Evolutionary conservation across 345 rosid species (phyloP).

Genomic region (Pistacia atlantica): DNA sequence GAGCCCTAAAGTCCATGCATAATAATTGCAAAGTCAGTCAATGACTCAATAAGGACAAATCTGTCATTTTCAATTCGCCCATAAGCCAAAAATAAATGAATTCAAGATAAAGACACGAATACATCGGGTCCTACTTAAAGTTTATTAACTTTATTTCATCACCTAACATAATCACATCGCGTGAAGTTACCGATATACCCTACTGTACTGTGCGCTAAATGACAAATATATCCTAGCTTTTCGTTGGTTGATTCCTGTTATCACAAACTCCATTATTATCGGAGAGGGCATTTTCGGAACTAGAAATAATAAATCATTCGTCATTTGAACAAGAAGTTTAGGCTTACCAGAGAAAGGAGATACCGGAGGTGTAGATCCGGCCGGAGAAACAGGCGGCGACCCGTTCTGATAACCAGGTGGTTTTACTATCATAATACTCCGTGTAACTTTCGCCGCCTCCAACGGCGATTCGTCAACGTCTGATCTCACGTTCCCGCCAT

Average conservation of each 20-base stretch:
- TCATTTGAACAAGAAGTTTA: neutral
- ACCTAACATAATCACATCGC: neutral
- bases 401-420: conserved; percentile 81
- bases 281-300: conserved; percentile 14
- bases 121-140: conserved; percentile 14
- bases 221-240: neutral
- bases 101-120: neutral
- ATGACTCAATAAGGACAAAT: conserved; percentile 13
- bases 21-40: neutral
- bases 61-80: conserved; percentile 9
- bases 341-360: conserved; percentile 89
- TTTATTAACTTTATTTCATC: conserved; percentile 11
- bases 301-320: neutral
- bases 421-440: conserved; percentile 84
- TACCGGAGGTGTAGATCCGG: conserved; percentile 80
- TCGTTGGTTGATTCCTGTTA: neutral
- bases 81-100: neutral
- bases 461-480: conserved; percentile 45
- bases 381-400: conserved; percentile 85
- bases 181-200: conserved; percentile 43
- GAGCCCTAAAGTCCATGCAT: conserved; percentile 12
- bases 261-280: neutral
- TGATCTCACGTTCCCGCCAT: conserved; percentile 56
- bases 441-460: conserved; percentile 63
- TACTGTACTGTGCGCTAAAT: neutral